These are phyloP conservation scores for Aspergillus nidulans DNA, from an alignment of 495 filamentous ascomycete genomes.

Conservation along the genomic window DNA sequence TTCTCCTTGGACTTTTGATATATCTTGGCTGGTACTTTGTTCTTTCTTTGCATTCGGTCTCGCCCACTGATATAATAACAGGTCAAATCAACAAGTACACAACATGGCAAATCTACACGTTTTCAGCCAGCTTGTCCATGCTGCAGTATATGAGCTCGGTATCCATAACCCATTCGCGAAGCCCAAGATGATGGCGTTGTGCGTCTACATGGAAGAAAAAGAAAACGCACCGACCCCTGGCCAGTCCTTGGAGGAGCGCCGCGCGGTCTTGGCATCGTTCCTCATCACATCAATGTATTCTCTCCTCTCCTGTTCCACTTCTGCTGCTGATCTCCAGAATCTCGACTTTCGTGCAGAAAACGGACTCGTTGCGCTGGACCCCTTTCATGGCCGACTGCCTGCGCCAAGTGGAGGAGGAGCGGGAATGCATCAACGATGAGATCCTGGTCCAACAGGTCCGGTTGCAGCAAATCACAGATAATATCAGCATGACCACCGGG, in stretches of 20 bases:
- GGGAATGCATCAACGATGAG: slow-evolving; percentile 48
- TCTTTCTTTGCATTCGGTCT: not conserved
- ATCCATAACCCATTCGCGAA: slow-evolving; percentile 4
- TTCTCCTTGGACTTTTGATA: slow-evolving; percentile 51
- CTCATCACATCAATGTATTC: slow-evolving; percentile 46
- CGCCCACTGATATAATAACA: not conserved
- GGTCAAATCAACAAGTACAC: slow-evolving; percentile 12
- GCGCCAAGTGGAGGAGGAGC: slow-evolving; percentile 34
- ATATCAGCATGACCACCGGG: slow-evolving; percentile 5
- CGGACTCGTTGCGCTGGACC: slow-evolving; percentile 49
- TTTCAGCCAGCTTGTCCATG: not conserved
- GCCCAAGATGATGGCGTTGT: slow-evolving; percentile 4
- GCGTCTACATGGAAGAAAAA: slow-evolving; percentile 5
- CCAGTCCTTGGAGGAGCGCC: slow-evolving; percentile 46
- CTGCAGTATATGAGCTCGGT: slow-evolving; percentile 5
- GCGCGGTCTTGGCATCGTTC: slow-evolving; percentile 52
- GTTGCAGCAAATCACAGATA: slow-evolving; percentile 41
- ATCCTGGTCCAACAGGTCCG: slow-evolving; percentile 44
- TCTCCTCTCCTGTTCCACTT: not conserved
- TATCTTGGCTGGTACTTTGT: slow-evolving; percentile 38
- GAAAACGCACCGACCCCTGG: not conserved
- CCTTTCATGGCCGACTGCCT: slow-evolving; percentile 51
- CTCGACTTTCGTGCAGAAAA: slow-evolving; percentile 40
- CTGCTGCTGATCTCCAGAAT: slow-evolving; percentile 24
- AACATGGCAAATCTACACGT: slow-evolving; percentile 9